Evolutionary conservation across 257 asterid species (phyloP), one percentile per base, ranked within the genome.

Genomic region (Solanum ossicruentum): DNA sequence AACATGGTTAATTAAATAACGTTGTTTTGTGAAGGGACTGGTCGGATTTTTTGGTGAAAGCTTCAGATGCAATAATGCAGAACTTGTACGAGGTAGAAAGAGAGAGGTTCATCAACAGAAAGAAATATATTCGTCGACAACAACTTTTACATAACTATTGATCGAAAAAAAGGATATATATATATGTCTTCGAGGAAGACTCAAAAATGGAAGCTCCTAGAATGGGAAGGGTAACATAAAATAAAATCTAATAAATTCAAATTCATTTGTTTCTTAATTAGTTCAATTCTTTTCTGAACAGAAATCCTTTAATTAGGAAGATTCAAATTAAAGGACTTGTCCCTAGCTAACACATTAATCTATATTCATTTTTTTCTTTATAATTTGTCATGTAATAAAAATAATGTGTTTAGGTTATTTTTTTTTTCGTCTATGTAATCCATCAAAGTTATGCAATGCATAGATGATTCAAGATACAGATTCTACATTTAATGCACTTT

Each of bases 41-140:
- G 98, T 84, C 94, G 32, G 97, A 94, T 3, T 94, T 95, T 85
- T 87, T 95, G 0, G 91, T 78, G 11, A 86, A 79, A 69, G 95
- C 98, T 12, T 86, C 94, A 5, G 93, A 93, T 70, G 97, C 92
- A 84, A 93, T 94, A 89, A 84, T 94, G 84, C 84, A 89, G 93
- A 95, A 94, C 83, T 83, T 95, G 94, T 80, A 91, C n/a, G 98
- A 95, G 87, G 88, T 92, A 85, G 95, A 93, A 86, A 92, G 87
- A 81, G 93, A 89, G 61, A 86, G 87, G 23, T 17, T 77, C 18
- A 67, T 47, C 57, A 72, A 86, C 20, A 71, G 63, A 15, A 84
- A 81, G 3, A 81, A 7, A n/a, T n/a, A 81, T 13, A 39, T 39
- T n/a, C 41, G 56, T n/a, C 73, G 73, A 78, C 23, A 51, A 52